Evolutionary conservation across 2,329 filamentous ascomycete genomes (phyloP), one percentile per base, ranked within the genome.

Genomic region (Trichophyton simii): DNA sequence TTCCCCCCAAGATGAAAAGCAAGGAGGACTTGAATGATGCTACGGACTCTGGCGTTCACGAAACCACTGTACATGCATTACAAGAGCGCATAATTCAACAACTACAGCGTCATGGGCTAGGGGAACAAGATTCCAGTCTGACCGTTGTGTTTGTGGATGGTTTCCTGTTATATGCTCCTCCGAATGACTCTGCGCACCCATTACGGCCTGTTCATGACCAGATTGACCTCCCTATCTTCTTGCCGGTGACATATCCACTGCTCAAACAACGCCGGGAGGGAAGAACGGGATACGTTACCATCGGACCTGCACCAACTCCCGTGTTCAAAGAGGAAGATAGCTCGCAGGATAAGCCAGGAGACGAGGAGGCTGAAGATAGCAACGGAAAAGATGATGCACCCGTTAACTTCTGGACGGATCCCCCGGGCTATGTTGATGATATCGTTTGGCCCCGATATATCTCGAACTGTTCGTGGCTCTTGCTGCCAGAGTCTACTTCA

Each of bases 391-490:
- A 73, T 67, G 52, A 70, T 76, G 42, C 80, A 1, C 69, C 69
- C 34, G 57, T 96, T 69, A 92, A 91, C 31, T 99, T 96, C 76
- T 99, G 94, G 94, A 82, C 86, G 61, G 94, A 99, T 73, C 94
- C 94, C 0, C 90, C 90, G 0, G 91, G 89, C 0, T 99, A 97
- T 72, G 91, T 97, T 42, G 91, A 97, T 72, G 83, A 88, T 71
- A 82, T 99, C 60, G 94, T 99, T 3, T 99, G 94, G 94, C 92
- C 92, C 2, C 92, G 95, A 68, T 97, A 96, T 73, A 88, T 88
- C 2, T 79, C 82, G 60, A 84, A 90, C 68, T 91, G 97, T 75
- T 78, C 78, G 22, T 95, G 89, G 80, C 77, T 99, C 72, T 94
- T 96, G 70, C 74, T 85, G 65, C 75, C 77, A 6, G 77, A 91